Conservation (phyloP, 169 alveolate species). For the Babesia ovis region DNA sequence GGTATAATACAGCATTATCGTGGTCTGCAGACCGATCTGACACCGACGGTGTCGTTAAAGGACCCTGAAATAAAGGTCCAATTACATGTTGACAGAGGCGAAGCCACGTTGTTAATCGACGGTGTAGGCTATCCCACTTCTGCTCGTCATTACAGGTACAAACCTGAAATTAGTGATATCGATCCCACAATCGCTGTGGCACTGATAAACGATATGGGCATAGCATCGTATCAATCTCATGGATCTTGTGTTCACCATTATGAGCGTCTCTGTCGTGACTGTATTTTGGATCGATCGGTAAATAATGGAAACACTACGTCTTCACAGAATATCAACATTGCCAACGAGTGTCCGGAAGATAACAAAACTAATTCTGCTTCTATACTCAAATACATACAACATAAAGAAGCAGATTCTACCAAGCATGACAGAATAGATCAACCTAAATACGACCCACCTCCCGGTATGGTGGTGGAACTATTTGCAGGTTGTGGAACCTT, state of each 20-base stretch:
- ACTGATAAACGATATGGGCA: constrained; percentile 46
- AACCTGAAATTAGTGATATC: constrained; percentile 52
- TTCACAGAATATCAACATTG: background rate
- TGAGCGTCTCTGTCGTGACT: constrained; percentile 13
- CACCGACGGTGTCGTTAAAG: constrained; percentile 28
- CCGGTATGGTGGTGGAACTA: constrained; percentile 20
- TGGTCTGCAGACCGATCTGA: background rate
- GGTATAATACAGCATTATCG: constrained; percentile 44
- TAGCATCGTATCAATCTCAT: background rate
- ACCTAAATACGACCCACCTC: no score
- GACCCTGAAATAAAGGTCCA: constrained; percentile 41
- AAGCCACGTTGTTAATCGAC: constrained; percentile 44
- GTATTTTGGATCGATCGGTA: background rate
- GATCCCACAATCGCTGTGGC: constrained; percentile 62
- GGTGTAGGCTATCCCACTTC: constrained; percentile 37
- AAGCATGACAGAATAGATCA: background rate
- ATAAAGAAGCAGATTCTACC: background rate
- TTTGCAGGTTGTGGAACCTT: constrained; percentile 56
- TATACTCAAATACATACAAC: no score
- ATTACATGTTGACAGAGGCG: constrained; percentile 29
- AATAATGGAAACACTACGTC: background rate
- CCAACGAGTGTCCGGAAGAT: background rate
- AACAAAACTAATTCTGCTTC: no score
- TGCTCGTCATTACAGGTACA: constrained; percentile 46
- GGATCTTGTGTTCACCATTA: constrained; percentile 9